These are phyloP conservation scores for Hypoxylon perforatum DNA, from an alignment of 495 filamentous ascomycete genomes.

Conservation along the genomic window DNA sequence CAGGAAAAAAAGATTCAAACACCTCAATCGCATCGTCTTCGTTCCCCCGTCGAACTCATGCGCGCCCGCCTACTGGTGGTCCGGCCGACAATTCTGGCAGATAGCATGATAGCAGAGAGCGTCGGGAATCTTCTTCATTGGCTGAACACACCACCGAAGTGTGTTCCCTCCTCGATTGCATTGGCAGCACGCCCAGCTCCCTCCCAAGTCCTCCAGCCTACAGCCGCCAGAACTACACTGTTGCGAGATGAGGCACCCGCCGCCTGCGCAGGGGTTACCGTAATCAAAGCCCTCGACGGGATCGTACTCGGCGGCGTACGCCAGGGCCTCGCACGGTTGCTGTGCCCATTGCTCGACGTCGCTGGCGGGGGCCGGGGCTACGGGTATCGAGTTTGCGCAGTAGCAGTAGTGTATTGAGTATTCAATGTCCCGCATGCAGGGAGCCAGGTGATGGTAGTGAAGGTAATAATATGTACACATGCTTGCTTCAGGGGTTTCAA, in stretches of 20 bases:
- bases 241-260: conserved; percentile 54
- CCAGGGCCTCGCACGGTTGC: conserved; percentile 36
- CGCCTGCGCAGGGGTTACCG: conserved; percentile 54
- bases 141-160: conserved; percentile 50
- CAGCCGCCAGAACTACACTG: conserved; percentile 56
- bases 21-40: not conserved
- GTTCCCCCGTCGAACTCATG: not conserved
- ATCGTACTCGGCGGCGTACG: conserved; percentile 42
- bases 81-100: conserved; percentile 33
- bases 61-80: conserved; percentile 6
- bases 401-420: conserved; percentile 54
- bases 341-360: conserved; percentile 17
- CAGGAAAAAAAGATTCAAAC: not conserved
- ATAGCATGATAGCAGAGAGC: conserved; percentile 54
- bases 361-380: not conserved
- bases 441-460: conserved; percentile 53
- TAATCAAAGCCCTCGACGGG: conserved; percentile 46
- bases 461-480: conserved; percentile 52
- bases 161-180: conserved; percentile 55
- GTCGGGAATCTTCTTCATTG: conserved; percentile 52
- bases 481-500: not conserved
- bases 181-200: conserved; percentile 57
- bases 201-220: conserved; percentile 54
- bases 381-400: conserved; percentile 44
- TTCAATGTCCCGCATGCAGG: conserved; percentile 52